Conservation (phyloP, 2,329 filamentous ascomycete genomes). For the Penicillium sp. region DNA sequence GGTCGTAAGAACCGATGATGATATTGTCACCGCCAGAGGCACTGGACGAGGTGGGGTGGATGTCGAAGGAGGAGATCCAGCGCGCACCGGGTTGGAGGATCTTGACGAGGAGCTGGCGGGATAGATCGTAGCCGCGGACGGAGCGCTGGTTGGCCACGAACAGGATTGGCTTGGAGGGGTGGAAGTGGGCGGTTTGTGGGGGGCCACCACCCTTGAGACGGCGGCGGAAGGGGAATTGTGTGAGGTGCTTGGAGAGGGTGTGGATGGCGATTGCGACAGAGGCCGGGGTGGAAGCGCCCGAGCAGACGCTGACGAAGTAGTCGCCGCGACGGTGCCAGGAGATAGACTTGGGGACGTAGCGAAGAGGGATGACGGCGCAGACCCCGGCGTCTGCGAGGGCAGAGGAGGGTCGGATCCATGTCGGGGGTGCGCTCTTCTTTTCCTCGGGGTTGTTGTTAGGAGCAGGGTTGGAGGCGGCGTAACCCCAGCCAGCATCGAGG, state of each 20-base stretch:
- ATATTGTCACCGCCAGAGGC: constrained; percentile 92
- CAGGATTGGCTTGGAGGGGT: constrained; percentile 88
- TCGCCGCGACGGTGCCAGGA: constrained; percentile 94
- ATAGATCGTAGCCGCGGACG: constrained; percentile 91
- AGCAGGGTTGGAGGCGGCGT: constrained; percentile 67
- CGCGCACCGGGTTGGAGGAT: constrained; percentile 90
- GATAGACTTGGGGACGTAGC: constrained; percentile 81
- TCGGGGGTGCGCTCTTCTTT: constrained; percentile 75
- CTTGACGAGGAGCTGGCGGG: constrained; percentile 88
- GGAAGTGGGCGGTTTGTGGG: constrained; percentile 89
- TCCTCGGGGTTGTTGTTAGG: constrained; percentile 57
- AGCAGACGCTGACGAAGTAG: constrained; percentile 90
- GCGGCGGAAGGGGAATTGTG: constrained; percentile 88
- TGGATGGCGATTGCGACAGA: constrained; percentile 82
- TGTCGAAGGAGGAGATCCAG: constrained; percentile 92
- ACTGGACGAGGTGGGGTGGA: constrained; percentile 87
- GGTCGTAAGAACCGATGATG: constrained; percentile 92
- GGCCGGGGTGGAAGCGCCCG: constrained; percentile 56
- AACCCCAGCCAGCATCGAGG: constrained; percentile 89
- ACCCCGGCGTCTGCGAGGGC: constrained; percentile 76
- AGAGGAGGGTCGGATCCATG: constrained; percentile 79
- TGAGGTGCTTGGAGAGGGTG: constrained; percentile 91
- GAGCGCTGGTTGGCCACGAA: constrained; percentile 95
- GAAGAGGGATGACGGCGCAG: constrained; percentile 77
- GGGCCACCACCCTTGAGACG: constrained; percentile 71